Percentiles rank a stretch among this genome's conserved stretches.
Conservation (phyloP, 352 stramenopile genomes). For the Pythium insidiosum region DNA sequence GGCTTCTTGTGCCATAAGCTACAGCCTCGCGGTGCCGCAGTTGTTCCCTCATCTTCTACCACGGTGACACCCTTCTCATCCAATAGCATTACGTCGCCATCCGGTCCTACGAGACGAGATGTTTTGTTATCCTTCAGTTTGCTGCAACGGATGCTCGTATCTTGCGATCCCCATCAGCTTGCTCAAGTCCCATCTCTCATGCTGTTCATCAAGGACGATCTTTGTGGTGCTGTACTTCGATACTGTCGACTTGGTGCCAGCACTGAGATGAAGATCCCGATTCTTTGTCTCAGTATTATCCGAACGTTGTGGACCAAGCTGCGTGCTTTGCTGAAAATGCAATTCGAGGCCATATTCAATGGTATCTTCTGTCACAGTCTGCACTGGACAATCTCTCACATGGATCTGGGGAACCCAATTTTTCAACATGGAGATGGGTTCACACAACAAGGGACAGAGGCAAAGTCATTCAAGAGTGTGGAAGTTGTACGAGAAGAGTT, state of each 20-base stretch:
- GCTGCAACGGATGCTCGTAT: conserved; percentile 39
- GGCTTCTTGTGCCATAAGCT: conserved; percentile 81
- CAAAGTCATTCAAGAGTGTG: conserved; percentile 12
- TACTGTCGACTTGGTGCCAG: conserved; percentile 63
- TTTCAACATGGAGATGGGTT: no score
- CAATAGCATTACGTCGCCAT: neutral
- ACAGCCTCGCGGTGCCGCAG: conserved; percentile 16
- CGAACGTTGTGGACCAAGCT: conserved; percentile 73
- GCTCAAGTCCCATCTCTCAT: conserved; percentile 54
- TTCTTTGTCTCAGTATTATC: conserved; percentile 55
- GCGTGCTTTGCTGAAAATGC: conserved; percentile 65
- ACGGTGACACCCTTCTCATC: neutral
- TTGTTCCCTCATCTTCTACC: neutral
- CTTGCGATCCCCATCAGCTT: conserved; percentile 42
- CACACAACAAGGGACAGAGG: no score
- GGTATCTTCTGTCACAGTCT: conserved; percentile 60
- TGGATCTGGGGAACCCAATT: conserved; percentile 52
- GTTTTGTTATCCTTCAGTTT: conserved; percentile 67
- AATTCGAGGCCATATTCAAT: conserved; percentile 70
- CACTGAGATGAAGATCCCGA: conserved; percentile 38
- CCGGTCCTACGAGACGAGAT: conserved; percentile 31
- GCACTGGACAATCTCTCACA: conserved; percentile 55
- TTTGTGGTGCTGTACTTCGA: conserved; percentile 64
- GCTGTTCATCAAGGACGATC: conserved; percentile 79
- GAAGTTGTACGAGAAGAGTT: conserved; percentile 59